Evolutionary conservation across 129 eudicot genomes (phyloP).

Genomic region (Flaveria sonorensis): DNA sequence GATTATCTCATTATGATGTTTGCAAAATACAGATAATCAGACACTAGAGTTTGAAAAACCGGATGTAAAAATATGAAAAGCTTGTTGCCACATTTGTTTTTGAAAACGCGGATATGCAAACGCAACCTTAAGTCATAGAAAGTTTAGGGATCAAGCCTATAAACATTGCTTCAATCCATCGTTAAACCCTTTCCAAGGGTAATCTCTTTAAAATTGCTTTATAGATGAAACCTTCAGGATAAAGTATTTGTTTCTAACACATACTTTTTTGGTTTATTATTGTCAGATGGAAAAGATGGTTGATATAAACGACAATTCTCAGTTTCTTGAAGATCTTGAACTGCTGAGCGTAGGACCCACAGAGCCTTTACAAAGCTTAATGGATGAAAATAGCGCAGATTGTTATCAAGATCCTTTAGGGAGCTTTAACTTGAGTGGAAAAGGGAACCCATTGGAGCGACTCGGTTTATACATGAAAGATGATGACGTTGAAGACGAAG

Average conservation of each 20-base stretch:
- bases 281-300: constrained; percentile 94
- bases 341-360: constrained; percentile 70
- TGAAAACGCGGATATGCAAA: too few species aligned
- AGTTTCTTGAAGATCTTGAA: constrained; percentile 72
- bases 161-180: too few species aligned
- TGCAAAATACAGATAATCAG: too few species aligned
- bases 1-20: too few species aligned
- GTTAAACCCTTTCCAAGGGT: too few species aligned
- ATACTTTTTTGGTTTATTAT: not conserved
- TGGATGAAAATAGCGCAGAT: constrained; percentile 59
- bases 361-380: constrained; percentile 45
- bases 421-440: constrained; percentile 65
- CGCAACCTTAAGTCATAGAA: too few species aligned
- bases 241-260: not conserved
- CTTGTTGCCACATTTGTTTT: too few species aligned
- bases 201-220: too few species aligned
- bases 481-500: constrained; percentile 73
- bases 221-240: not conserved
- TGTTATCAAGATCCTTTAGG: constrained; percentile 53
- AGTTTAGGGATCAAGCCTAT: too few species aligned
- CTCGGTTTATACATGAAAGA: constrained; percentile 85
- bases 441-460: constrained; percentile 80
- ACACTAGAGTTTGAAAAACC: too few species aligned
- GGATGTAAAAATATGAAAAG: too few species aligned
- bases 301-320: constrained; percentile 70